These are phyloP conservation scores for Saprolegnia parasitica DNA, from an alignment of 352 stramenopile species.

Conservation along the genomic window DNA sequence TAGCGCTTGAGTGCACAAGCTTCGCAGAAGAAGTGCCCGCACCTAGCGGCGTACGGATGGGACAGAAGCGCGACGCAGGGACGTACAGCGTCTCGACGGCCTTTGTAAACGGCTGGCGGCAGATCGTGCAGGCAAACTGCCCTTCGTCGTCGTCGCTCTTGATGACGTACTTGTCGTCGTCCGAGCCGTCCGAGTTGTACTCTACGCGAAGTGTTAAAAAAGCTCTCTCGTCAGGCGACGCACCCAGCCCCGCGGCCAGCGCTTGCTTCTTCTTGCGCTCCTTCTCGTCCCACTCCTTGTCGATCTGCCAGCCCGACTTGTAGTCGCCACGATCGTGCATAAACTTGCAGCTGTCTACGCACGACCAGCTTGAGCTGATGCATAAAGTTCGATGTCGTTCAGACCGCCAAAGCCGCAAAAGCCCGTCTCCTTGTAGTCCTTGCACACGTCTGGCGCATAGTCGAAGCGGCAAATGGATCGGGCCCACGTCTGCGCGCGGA, in stretches of 20 bases:
- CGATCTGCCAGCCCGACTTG: slow-evolving; percentile 97
- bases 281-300: slow-evolving; percentile 92
- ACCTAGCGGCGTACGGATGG: slow-evolving; percentile 42
- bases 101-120: slow-evolving; percentile 88
- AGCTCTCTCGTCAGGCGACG: not conserved
- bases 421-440: slow-evolving; percentile 99
- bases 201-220: slow-evolving; percentile 32
- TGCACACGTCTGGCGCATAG: slow-evolving; percentile 97
- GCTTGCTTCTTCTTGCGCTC: slow-evolving; percentile 85
- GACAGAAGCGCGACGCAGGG: not conserved
- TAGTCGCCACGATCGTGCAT: slow-evolving; percentile 98
- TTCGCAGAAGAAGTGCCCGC: slow-evolving; percentile 96
- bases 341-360: slow-evolving; percentile 92
- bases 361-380: not conserved
- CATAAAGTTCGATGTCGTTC: slow-evolving; percentile 32
- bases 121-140: slow-evolving; percentile 96
- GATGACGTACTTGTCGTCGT: slow-evolving; percentile 58
- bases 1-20: slow-evolving; percentile 86
- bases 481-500: slow-evolving; percentile 92
- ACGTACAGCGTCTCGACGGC: slow-evolving; percentile 89
- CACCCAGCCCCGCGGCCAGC: slow-evolving; percentile 41
- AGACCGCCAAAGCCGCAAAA: slow-evolving; percentile 98
- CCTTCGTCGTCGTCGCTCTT: slow-evolving; percentile 57
- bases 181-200: slow-evolving; percentile 52
- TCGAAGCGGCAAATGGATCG: slow-evolving; percentile 95